These are phyloP conservation scores for Lentinus brumalis DNA, from an alignment of 768 basidiomycete genomes.

Conservation along the genomic window DNA sequence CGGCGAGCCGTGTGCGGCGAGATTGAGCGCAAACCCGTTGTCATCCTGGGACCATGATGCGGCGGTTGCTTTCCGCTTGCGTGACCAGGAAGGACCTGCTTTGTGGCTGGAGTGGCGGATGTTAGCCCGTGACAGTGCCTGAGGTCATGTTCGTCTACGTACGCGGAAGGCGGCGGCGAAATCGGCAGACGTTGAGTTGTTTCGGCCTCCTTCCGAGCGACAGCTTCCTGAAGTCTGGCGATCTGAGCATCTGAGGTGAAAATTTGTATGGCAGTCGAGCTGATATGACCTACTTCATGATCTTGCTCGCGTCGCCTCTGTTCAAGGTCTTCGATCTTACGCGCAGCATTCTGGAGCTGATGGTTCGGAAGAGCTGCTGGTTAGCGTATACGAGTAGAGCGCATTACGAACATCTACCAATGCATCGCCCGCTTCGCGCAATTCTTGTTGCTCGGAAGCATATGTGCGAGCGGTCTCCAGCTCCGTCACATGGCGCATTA, in stretches of 20 bases:
- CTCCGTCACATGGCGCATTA: background rate
- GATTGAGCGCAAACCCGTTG: background rate
- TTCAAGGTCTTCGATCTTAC: conserved; percentile 14
- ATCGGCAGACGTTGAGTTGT: background rate
- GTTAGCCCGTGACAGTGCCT: background rate
- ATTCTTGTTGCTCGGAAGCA: background rate
- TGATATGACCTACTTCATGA: background rate
- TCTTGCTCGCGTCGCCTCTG: background rate
- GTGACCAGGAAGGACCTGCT: background rate
- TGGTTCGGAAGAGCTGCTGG: background rate
- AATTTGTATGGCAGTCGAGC: background rate
- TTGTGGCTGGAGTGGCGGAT: background rate
- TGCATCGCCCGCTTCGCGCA: background rate
- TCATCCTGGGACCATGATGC: background rate
- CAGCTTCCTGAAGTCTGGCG: background rate
- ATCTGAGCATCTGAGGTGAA: conserved; percentile 1
- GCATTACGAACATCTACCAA: background rate
- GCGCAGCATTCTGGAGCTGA: conserved; percentile 2
- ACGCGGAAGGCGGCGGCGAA: background rate
- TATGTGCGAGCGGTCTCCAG: background rate
- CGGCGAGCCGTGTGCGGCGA: conserved; percentile 13
- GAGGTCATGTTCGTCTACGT: background rate
- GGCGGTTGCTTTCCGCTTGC: background rate
- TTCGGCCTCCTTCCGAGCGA: background rate
- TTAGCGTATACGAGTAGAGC: background rate